These are phyloP conservation scores for Lipomyces spencermartinsiae DNA, from an alignment of 805 yeast genomes.

Conservation along the genomic window DNA sequence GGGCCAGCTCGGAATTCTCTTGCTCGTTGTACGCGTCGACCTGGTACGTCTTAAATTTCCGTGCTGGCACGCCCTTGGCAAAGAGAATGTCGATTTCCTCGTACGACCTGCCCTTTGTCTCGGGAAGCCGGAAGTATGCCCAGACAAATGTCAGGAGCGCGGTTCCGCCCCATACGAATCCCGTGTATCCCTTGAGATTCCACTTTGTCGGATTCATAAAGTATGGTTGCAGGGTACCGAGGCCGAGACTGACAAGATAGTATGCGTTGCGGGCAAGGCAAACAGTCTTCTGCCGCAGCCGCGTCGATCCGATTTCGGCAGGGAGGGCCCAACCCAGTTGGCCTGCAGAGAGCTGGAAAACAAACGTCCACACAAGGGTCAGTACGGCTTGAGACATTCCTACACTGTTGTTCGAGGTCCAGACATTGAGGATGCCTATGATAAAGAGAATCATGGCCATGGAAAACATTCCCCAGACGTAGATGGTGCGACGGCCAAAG, in stretches of 20 bases:
- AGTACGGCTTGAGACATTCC: conserved; percentile 18
- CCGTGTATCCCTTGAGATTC: conserved; percentile 57
- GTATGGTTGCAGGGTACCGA: conserved; percentile 49
- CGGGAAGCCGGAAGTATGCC: conserved; percentile 63
- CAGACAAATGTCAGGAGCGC: conserved; percentile 48
- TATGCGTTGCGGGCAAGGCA: conserved; percentile 51
- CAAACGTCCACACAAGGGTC: conserved; percentile 54
- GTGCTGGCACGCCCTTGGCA: conserved; percentile 42
- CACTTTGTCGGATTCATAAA: conserved; percentile 56
- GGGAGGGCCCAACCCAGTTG: conserved; percentile 53
- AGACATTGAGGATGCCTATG: conserved; percentile 33
- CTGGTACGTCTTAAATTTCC: conserved; percentile 42
- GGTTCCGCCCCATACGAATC: conserved; percentile 54
- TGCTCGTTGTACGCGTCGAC: conserved; percentile 18
- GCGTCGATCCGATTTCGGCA: conserved; percentile 53
- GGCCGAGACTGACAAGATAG: conserved; percentile 33
- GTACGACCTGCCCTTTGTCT: conserved; percentile 62
- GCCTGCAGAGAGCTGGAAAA: conserved; percentile 55
- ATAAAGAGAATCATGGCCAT: conserved; percentile 22
- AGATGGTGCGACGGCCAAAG: conserved; percentile 38
- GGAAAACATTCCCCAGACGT: conserved; percentile 29
- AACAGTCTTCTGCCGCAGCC: conserved; percentile 53
- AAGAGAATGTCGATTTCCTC: conserved; percentile 52
- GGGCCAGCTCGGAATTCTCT: not conserved
- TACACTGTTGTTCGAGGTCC: not conserved